Evolutionary conservation across 495 filamentous ascomycete species (phyloP).

Genomic region (Penicillium cosmopolitanum): DNA sequence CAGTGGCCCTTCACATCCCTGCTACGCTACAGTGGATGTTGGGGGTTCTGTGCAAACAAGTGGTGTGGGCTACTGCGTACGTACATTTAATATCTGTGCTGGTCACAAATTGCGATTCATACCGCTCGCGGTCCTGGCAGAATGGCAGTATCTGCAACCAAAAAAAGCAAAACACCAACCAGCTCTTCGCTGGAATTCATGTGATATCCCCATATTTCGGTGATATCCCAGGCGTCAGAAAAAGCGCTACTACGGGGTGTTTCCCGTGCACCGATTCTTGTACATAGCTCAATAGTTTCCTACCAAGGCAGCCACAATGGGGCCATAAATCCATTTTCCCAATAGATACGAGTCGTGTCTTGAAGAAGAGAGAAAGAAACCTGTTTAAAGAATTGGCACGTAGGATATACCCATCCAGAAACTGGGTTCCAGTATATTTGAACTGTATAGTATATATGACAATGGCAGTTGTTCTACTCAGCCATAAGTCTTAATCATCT

Average conservation of each 20-base stretch:
- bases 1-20: background rate
- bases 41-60: background rate
- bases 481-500: constrained; percentile 22
- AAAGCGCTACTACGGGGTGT: background rate
- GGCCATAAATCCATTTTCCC: background rate
- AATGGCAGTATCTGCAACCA: background rate
- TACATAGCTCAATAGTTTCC: constrained; percentile 1
- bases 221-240: background rate
- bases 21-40: too few relatives aligned
- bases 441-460: background rate
- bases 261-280: background rate
- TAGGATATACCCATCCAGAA: background rate
- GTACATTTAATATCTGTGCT: constrained; percentile 1
- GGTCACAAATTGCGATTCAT: background rate
- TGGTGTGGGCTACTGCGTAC: background rate
- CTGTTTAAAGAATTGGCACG: background rate
- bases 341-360: too few relatives aligned
- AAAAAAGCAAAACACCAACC: background rate
- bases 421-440: background rate
- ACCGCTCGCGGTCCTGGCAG: background rate
- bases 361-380: background rate
- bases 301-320: background rate
- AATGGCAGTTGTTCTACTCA: background rate
- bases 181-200: background rate
- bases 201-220: too few relatives aligned